Conservation (phyloP, 2,329 filamentous ascomycete genomes). For the Boeremia exigua region DNA sequence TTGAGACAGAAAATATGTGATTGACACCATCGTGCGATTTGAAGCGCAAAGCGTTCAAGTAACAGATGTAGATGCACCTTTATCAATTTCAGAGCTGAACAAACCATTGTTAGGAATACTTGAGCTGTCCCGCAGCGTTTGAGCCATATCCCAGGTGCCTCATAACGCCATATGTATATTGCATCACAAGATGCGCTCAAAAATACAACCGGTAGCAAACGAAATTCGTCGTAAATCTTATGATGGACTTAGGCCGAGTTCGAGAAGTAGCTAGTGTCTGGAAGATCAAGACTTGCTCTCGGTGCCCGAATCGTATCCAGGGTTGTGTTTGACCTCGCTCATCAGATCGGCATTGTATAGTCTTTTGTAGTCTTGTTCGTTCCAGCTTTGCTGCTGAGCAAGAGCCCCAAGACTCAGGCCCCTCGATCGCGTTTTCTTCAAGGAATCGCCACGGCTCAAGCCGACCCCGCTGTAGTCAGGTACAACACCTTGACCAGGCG, state of each 20-base stretch:
- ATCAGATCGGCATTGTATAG: constrained; percentile 35
- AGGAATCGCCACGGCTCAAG: constrained; percentile 27
- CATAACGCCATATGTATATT: constrained; percentile 3
- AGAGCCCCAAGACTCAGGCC: constrained; percentile 40
- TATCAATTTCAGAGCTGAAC: background rate
- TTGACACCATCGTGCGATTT: too few relatives aligned
- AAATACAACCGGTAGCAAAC: background rate
- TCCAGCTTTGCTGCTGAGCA: constrained; percentile 44
- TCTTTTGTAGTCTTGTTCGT: constrained; percentile 43
- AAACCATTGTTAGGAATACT: background rate
- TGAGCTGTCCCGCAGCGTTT: background rate
- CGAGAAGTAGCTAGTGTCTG: background rate
- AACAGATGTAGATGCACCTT: background rate
- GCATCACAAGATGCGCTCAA: background rate
- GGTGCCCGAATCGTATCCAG: constrained; percentile 34
- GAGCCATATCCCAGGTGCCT: background rate
- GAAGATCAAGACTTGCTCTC: constrained; percentile 9
- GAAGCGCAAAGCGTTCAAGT: too few relatives aligned
- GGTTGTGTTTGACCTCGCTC: constrained; percentile 30
- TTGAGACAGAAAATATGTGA: too few relatives aligned
- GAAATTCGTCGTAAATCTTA: background rate
- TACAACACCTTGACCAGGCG: constrained; percentile 42
- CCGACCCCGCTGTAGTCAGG: constrained; percentile 38
- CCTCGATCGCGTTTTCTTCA: constrained; percentile 38
- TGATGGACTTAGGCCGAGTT: background rate